Conservation (phyloP, 2,329 filamentous ascomycete genomes). For the Aspergillus spinulosporus region DNA sequence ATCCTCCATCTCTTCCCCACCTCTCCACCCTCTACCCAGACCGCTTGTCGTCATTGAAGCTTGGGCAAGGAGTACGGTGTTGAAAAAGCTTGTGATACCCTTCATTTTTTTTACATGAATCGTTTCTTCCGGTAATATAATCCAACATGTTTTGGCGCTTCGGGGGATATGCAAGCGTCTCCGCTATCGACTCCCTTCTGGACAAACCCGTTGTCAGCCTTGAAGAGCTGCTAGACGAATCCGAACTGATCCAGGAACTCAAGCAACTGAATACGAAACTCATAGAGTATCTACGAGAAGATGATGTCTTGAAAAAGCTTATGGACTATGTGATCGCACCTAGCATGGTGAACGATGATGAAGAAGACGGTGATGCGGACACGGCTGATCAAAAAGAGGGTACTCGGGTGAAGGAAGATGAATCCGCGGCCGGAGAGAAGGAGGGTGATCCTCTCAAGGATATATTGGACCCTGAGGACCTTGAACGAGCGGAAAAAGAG, state of each 20-base stretch:
- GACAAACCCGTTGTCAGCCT: conserved; percentile 93
- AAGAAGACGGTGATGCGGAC: conserved; percentile 52
- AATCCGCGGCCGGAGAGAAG: conserved; percentile 41
- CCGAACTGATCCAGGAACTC: conserved; percentile 93
- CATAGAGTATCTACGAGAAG: conserved; percentile 90
- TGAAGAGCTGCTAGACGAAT: conserved; percentile 93
- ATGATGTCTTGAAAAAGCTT: conserved; percentile 77
- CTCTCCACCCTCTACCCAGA: conserved; percentile 28
- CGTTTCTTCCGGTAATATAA: conserved; percentile 37
- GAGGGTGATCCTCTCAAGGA: conserved; percentile 36
- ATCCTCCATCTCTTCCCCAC: conserved; percentile 15
- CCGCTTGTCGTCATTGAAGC: conserved; percentile 30
- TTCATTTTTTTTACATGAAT: conserved; percentile 36
- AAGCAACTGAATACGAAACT: conserved; percentile 98
- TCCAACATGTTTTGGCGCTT: conserved; percentile 99
- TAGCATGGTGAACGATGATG: conserved; percentile 53
- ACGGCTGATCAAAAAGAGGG: conserved; percentile 40
- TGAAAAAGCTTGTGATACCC: conserved; percentile 23
- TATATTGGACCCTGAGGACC: conserved; percentile 41
- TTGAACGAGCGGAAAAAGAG: conserved; percentile 82
- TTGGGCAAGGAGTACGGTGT: conserved; percentile 25
- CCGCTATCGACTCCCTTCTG: conserved; percentile 92
- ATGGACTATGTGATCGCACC: conserved; percentile 90
- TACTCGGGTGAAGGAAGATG: conserved; percentile 29
- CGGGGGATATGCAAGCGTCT: conserved; percentile 97